Evolutionary conservation across 2,329 filamentous ascomycete genomes (phyloP).

Genomic region (Ilyonectria sp.): DNA sequence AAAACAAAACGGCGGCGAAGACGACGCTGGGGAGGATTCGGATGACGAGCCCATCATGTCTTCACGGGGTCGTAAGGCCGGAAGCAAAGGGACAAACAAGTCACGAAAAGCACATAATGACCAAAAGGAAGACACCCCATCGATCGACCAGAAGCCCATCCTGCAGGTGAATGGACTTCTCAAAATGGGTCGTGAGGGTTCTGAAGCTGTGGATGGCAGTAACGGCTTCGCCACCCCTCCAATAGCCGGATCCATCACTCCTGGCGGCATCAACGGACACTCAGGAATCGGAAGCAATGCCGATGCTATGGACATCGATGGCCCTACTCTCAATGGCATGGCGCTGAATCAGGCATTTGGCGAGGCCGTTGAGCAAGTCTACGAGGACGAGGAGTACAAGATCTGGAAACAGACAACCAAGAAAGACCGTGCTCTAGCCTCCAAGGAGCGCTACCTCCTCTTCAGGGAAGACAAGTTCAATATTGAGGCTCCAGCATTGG

Average conservation of each 20-base stretch:
- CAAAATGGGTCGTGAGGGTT: constrained; percentile 76
- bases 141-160: constrained; percentile 80
- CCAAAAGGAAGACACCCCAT: constrained; percentile 84
- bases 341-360: constrained; percentile 75
- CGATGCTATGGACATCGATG: constrained; percentile 91
- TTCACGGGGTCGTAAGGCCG: constrained; percentile 89
- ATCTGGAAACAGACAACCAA: constrained; percentile 99
- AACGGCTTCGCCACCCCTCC: constrained; percentile 91
- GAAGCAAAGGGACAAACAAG: constrained; percentile 82
- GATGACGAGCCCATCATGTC: constrained; percentile 99
- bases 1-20: constrained; percentile 87
- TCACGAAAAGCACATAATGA: constrained; percentile 82
- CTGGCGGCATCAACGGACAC: constrained; percentile 78
- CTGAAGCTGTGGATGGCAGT: constrained; percentile 84
- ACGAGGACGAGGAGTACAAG: constrained; percentile 95
- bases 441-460: constrained; percentile 87
- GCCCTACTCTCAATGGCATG: constrained; percentile 77
- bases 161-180: constrained; percentile 77
- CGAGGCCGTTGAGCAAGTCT: constrained; percentile 80
- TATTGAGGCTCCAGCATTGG: constrained; percentile 86
- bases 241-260: constrained; percentile 81
- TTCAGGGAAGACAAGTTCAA: constrained; percentile 91
- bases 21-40: constrained; percentile 89
- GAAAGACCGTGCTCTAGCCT: constrained; percentile 89
- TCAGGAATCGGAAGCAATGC: constrained; percentile 80